These are phyloP conservation scores for Chytriomyces sp. DNA, from an alignment of 192 early-diverging fungal species.

Conservation along the genomic window DNA sequence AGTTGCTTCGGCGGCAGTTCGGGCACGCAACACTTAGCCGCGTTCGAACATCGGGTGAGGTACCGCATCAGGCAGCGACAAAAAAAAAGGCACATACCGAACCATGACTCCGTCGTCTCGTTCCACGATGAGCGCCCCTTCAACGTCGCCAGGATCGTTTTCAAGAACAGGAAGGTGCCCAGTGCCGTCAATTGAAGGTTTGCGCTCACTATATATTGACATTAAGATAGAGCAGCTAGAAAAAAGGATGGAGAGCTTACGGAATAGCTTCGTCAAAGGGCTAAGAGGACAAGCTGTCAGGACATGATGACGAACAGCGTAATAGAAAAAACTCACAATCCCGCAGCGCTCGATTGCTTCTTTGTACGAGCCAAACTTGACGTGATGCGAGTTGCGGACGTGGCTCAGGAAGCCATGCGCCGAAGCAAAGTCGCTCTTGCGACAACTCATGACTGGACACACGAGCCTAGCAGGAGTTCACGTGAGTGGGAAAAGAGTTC, in stretches of 20 bases:
- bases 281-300: too few relatives aligned
- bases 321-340: background rate
- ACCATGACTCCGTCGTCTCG: conserved; percentile 50
- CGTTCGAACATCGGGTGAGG: background rate
- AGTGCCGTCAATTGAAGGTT: too few relatives aligned
- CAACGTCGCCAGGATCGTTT: background rate
- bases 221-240: too few relatives aligned
- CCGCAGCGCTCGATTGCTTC: background rate
- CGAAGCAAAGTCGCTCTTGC: background rate
- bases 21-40: conserved; percentile 69
- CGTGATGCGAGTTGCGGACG: background rate
- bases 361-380: background rate
- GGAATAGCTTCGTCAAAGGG: too few relatives aligned
- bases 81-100: conserved; percentile 4
- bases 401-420: background rate
- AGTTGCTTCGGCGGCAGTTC: conserved; percentile 72
- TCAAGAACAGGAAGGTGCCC: too few relatives aligned
- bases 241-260: too few relatives aligned
- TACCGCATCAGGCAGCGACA: background rate
- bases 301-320: too few relatives aligned
- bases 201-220: too few relatives aligned
- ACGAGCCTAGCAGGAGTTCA: background rate
- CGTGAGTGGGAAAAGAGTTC: background rate
- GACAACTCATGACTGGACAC: background rate
- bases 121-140: conserved; percentile 36